Conservation (phyloP, 2,329 filamentous ascomycete species). For the Microdochium bolleyi region DNA sequence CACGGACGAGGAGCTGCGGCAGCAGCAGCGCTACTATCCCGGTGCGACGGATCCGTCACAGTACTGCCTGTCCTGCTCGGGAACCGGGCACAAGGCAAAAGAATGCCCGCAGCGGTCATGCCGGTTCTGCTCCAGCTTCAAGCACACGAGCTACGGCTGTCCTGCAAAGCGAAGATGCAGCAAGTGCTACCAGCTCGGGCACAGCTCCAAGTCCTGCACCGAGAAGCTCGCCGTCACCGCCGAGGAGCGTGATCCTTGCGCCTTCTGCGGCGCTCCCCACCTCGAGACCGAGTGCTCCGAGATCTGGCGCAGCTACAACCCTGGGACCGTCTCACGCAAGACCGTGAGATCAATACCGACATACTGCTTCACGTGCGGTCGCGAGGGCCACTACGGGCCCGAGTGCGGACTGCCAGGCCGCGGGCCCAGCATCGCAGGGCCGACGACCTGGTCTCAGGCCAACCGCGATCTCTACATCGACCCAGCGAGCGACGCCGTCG, state of each 20-base stretch:
- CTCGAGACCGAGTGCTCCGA: slow-evolving; percentile 50
- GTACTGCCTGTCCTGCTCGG: slow-evolving; percentile 45
- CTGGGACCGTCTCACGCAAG: slow-evolving; percentile 27
- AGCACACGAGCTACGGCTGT: slow-evolving; percentile 43
- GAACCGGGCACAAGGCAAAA: slow-evolving; percentile 33
- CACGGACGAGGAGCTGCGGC: slow-evolving; percentile 22
- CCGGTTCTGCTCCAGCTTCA: slow-evolving; percentile 33
- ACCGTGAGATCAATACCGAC: slow-evolving; percentile 41
- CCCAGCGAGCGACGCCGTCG: slow-evolving; percentile 25
- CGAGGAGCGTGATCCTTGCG: slow-evolving; percentile 49
- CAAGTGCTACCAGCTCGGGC: slow-evolving; percentile 58
- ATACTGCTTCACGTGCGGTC: slow-evolving; percentile 50
- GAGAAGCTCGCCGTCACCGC: slow-evolving; percentile 46
- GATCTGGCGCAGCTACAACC: slow-evolving; percentile 51
- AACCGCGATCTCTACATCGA: slow-evolving; percentile 44
- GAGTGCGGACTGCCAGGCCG: slow-evolving; percentile 36
- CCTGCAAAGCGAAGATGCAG: slow-evolving; percentile 40
- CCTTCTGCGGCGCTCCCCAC: slow-evolving; percentile 53
- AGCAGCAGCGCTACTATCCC: slow-evolving; percentile 44
- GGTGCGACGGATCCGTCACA: slow-evolving; percentile 30
- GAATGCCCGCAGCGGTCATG: slow-evolving; percentile 39
- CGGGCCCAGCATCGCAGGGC: slow-evolving; percentile 13
- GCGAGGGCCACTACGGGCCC: slow-evolving; percentile 44
- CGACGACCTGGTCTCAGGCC: slow-evolving; percentile 42
- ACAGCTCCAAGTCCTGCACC: slow-evolving; percentile 39